Evolutionary conservation across 345 rosid species (phyloP).

Genomic region (Pistacia vera): DNA sequence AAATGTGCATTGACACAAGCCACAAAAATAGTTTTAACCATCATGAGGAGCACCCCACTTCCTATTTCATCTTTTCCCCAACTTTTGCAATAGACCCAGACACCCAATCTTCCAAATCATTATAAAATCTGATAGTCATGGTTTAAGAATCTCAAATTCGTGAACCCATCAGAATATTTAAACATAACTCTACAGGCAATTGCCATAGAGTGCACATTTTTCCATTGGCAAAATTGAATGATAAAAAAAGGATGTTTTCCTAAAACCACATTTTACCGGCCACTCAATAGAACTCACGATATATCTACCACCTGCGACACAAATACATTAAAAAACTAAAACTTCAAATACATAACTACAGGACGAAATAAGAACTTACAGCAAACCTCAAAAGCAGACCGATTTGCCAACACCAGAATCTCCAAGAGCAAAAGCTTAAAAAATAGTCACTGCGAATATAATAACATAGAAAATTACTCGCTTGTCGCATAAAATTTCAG

Average conservation of each 20-base stretch:
- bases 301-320: background rate
- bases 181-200: background rate
- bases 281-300: too few relatives aligned
- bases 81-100: background rate
- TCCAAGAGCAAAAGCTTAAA: constrained; percentile 61
- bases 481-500: background rate
- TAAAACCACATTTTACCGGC: too few relatives aligned
- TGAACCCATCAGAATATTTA: background rate
- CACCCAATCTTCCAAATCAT: background rate
- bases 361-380: constrained; percentile 35
- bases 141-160: too few relatives aligned
- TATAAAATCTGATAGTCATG: background rate
- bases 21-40: background rate
- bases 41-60: background rate
- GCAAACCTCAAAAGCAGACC: constrained; percentile 56
- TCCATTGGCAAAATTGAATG: too few relatives aligned
- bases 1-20: background rate
- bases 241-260: too few relatives aligned
- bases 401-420: constrained; percentile 66
- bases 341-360: background rate
- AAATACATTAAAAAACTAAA: background rate
- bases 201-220: background rate
- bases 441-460: constrained; percentile 52
- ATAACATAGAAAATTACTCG: background rate
- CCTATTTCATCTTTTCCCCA: background rate